These are phyloP conservation scores for Kluyveromyces nonfermentans DNA, from an alignment of 805 yeast genomes.

Conservation along the genomic window DNA sequence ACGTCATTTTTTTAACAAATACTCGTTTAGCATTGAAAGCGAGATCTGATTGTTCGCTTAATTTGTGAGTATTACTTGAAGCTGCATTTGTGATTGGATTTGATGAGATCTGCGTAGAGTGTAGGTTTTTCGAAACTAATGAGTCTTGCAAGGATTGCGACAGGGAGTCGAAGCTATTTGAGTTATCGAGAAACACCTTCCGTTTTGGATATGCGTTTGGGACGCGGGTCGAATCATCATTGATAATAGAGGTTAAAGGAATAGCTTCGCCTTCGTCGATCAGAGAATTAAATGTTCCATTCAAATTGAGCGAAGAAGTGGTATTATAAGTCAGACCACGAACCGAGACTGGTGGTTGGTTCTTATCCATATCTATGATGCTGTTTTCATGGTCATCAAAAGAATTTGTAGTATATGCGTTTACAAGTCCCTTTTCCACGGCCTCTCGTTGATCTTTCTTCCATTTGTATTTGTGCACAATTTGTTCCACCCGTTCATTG, in stretches of 20 bases:
- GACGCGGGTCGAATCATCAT: not conserved
- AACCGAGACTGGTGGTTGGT: not conserved
- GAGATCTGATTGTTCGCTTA: not conserved
- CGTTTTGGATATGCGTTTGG: not conserved
- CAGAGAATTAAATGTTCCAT: not conserved
- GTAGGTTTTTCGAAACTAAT: not conserved
- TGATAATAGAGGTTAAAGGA: slow-evolving; percentile 2
- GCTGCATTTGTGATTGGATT: not conserved
- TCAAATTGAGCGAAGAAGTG: not conserved
- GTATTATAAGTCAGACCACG: not conserved
- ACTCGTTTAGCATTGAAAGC: not conserved
- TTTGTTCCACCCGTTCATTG: slow-evolving; percentile 44
- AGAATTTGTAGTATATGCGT: slow-evolving; percentile 3
- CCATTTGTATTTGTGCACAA: slow-evolving; percentile 24
- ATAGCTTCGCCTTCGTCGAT: not conserved
- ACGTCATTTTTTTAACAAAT: slow-evolving; percentile 1
- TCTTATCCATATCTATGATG: not conserved
- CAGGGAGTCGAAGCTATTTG: not conserved
- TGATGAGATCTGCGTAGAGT: not conserved
- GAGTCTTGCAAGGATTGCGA: not conserved
- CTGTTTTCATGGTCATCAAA: not conserved
- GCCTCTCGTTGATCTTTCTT: slow-evolving; percentile 5
- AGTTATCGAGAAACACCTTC: not conserved
- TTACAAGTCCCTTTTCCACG: slow-evolving; percentile 2
- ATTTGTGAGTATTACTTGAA: not conserved